Percentiles rank a stretch among this genome's conserved stretches.
Conservation (phyloP, 2,329 filamentous ascomycete genomes). For the Beauveria varroae region DNA sequence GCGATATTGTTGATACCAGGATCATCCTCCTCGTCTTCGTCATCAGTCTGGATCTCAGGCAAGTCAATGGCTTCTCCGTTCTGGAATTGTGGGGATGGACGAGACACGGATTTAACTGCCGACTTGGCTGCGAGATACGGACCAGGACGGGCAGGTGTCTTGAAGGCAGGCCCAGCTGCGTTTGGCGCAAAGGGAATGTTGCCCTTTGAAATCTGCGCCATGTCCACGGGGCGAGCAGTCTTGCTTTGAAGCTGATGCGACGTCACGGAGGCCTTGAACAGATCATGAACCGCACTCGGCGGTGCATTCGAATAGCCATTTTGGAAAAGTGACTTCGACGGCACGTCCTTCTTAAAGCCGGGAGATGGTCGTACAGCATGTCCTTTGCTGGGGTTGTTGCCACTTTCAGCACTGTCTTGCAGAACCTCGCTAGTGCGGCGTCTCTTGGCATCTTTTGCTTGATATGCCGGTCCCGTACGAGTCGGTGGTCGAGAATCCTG, state of each 20-base stretch:
- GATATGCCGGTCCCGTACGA: slow-evolving; percentile 54
- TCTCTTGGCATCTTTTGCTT: slow-evolving; percentile 68
- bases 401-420: slow-evolving; percentile 54
- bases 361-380: slow-evolving; percentile 79
- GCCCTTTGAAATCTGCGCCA: slow-evolving; percentile 82
- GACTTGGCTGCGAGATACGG: slow-evolving; percentile 40
- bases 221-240: slow-evolving; percentile 64
- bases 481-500: slow-evolving; percentile 37
- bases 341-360: slow-evolving; percentile 57
- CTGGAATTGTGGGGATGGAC: slow-evolving; percentile 76
- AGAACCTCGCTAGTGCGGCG: slow-evolving; percentile 68
- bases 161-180: slow-evolving; percentile 48
- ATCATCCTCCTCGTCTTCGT: slow-evolving; percentile 72
- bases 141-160: slow-evolving; percentile 59
- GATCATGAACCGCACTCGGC: slow-evolving; percentile 42
- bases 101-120: slow-evolving; percentile 49
- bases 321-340: slow-evolving; percentile 52
- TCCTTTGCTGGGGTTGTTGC: slow-evolving; percentile 61
- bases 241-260: slow-evolving; percentile 61
- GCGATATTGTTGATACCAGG: slow-evolving; percentile 52
- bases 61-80: slow-evolving; percentile 87
- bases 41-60: slow-evolving; percentile 92
- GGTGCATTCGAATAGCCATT: slow-evolving; percentile 55
- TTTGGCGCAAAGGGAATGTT: slow-evolving; percentile 81
- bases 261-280: slow-evolving; percentile 61